A percentile compares a stretch with the other conserved stretches of the same genome.
Conservation (phyloP, 352 stramenopile species). For the Phytopythium cucurbitacearum region DNA sequence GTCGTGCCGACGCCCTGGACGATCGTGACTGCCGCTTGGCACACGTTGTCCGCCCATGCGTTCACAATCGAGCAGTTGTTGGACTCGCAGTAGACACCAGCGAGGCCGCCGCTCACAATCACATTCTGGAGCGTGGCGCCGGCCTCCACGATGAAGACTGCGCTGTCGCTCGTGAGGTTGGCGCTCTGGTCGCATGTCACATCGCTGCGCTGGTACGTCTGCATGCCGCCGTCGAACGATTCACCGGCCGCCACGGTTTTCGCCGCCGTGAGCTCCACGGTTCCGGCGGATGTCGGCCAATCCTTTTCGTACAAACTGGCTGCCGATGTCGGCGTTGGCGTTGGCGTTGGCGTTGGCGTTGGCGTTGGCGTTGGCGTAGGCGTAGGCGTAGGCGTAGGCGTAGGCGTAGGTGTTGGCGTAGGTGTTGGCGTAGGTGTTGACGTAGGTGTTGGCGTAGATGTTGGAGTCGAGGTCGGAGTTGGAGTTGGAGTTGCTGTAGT, state of each 20-base stretch:
- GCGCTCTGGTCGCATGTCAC: conserved; percentile 31
- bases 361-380: conserved; percentile 1
- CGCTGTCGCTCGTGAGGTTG: conserved; percentile 29
- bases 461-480: conserved; percentile 7
- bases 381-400: conserved; percentile 1
- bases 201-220: conserved; percentile 52
- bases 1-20: conserved; percentile 52
- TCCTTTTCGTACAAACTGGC: conserved; percentile 17
- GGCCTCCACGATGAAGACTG: conserved; percentile 59
- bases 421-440: conserved; percentile 1
- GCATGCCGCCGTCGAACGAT: conserved; percentile 59
- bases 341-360: conserved; percentile 7
- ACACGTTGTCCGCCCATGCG: conserved; percentile 52
- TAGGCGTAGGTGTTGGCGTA: conserved; percentile 4
- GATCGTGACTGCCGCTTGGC: conserved; percentile 46
- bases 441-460: conserved; percentile 7
- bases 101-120: conserved; percentile 44
- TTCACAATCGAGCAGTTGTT: conserved; percentile 61
- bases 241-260: conserved; percentile 21
- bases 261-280: conserved; percentile 25
- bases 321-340: conserved; percentile 8
- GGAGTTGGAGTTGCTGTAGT: conserved; percentile 2
- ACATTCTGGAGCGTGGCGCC: conserved; percentile 59
- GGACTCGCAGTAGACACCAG: conserved; percentile 46
- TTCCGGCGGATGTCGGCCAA: conserved; percentile 42